These are phyloP conservation scores for Boletus tylopilopsis DNA, from an alignment of 768 basidiomycete genomes.

Conservation along the genomic window DNA sequence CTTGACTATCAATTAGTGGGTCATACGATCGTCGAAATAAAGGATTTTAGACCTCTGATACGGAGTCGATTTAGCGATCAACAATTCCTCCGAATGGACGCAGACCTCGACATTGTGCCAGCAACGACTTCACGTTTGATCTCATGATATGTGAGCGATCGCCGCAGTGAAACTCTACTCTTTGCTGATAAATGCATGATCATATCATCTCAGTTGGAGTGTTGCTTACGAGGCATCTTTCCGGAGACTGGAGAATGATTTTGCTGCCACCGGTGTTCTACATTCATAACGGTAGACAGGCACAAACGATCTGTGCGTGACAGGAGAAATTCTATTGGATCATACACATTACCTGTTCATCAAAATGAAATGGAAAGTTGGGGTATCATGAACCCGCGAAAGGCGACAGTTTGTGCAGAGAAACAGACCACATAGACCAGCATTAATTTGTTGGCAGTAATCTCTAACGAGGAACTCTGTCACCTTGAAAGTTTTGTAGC, in stretches of 20 bases:
- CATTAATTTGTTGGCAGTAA: too few relatives aligned
- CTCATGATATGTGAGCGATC: too few relatives aligned
- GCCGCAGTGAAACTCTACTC: too few relatives aligned
- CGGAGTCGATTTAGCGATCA: too few relatives aligned
- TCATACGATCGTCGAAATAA: too few relatives aligned
- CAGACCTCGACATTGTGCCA: too few relatives aligned
- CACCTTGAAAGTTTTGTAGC: too few relatives aligned
- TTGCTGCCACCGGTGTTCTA: constrained; percentile 75
- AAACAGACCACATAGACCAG: constrained; percentile 24
- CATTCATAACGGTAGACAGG: not conserved
- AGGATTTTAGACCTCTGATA: too few relatives aligned
- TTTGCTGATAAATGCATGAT: too few relatives aligned
- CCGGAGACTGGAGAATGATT: constrained; percentile 83
- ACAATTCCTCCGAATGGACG: too few relatives aligned
- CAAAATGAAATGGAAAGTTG: constrained; percentile 56
- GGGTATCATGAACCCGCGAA: constrained; percentile 24
- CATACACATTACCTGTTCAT: constrained; percentile 73
- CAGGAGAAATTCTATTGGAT: constrained; percentile 74
- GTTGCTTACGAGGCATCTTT: constrained; percentile 72
- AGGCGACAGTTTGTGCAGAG: constrained; percentile 42
- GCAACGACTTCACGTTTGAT: too few relatives aligned
- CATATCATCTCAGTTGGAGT: not conserved
- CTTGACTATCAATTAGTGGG: not conserved
- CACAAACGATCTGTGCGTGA: constrained; percentile 47
- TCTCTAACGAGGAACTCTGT: too few relatives aligned